Base-by-base conservation (phyloP, 768 basidiomycete species). In the Leccinum subgranulosum region DNA sequence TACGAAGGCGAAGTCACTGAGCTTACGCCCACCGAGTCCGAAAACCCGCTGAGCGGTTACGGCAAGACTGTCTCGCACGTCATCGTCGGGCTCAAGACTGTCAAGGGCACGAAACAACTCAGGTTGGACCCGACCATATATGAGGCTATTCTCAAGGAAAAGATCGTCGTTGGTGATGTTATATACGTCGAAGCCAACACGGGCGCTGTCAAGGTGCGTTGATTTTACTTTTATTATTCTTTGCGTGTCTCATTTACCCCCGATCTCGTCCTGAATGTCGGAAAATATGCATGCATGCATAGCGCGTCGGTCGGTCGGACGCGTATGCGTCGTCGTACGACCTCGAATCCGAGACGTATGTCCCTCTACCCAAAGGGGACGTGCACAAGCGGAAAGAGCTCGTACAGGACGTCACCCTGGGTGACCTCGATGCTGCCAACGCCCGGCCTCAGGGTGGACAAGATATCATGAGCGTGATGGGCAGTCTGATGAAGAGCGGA, bases 61-160 rank as follows among this genome's bases (percentile, higher is more conserved):
- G 97, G 97, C 60, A 99, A 98, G 77, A 98, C 96, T 2, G 91
- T 98, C 53, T 94, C 94, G n/a, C 95, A 98, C 73, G 96, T 98
- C 68, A 79, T 98, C 55, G 88, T 98, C 49, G 94, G 94, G 12
- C 84, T 99, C 60, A 98, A 98, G 75, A 97, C 96, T 0, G 90
- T 85, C 60, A 91, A 81, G 56, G 92, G 92, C 10, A 97, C 94
- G 14, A 98, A 98, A 72, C 94, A 97, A 66, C 82, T 98, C 10
- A 83, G 95, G 31, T 75, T 98, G 21, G 96, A 98, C 71, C 96
- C 96, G 10, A 89, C 84, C 41, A 95, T 98, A 64, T 98, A 99
- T 72, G 95, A 99, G 72, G 89, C 93, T 8, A 97, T 99, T 53
- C 81, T 97, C 60, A 98, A 98, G 76, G 97, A 98, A 73, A 93